phyloP scores from a whole-genome alignment of 139 green algal species.

The Axilococcus clingmanii region DNA sequence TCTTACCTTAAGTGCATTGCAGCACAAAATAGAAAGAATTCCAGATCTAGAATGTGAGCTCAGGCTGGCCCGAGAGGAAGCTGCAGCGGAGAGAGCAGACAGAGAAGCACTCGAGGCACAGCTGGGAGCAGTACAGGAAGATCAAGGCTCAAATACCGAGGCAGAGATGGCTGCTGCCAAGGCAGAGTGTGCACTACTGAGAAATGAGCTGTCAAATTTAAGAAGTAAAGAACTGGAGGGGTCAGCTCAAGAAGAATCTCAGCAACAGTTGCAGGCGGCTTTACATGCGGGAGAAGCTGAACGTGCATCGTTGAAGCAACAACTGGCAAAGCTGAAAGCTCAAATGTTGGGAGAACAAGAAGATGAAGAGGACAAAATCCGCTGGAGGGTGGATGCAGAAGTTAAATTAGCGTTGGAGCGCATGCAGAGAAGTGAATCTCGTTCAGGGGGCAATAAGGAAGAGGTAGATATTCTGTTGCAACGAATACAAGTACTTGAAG shows the following conservation, averaged over 20 bases:
- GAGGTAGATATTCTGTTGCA: constrained; percentile 4
- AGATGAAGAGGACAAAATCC: constrained; percentile 33
- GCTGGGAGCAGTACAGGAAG: neutral
- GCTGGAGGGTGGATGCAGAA: constrained; percentile 30
- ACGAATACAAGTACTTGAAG: neutral
- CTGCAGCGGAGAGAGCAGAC: neutral
- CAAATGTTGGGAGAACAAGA: constrained; percentile 32
- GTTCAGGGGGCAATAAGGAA: neutral
- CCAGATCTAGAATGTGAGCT: no score
- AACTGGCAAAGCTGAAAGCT: constrained; percentile 23
- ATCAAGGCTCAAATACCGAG: neutral
- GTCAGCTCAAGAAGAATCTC: neutral
- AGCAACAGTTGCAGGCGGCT: constrained; percentile 5
- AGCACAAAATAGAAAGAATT: no score
- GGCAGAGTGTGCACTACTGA: neutral
- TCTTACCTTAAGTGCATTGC: no score
- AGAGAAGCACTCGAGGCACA: constrained; percentile 3
- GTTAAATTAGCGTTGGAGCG: constrained; percentile 26
- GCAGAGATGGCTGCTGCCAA: neutral
- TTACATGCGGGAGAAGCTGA: constrained; percentile 3
- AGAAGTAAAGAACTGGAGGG: neutral
- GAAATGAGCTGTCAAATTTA: neutral
- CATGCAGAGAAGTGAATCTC: neutral
- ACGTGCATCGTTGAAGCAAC: constrained; percentile 1
- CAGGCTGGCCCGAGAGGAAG: no score